Percentiles rank a stretch among this genome's conserved stretches.
Evolutionary conservation across 306 rosid genomes (phyloP).

Genomic region (Hippophae rhamnoides): DNA sequence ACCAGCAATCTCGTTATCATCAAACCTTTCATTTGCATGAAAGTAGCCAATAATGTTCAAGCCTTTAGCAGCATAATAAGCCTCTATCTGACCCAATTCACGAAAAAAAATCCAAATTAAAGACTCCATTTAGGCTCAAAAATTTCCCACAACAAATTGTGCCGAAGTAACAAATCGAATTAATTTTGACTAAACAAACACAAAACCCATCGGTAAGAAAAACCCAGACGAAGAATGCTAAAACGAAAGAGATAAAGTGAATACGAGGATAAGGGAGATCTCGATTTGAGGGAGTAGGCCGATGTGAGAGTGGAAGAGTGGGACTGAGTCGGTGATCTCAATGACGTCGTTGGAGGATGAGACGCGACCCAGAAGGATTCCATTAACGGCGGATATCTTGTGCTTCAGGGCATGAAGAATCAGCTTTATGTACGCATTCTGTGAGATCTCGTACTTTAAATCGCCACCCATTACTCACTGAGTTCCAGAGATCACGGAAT

Average conservation of each 20-base stretch:
- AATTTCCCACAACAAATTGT: neutral
- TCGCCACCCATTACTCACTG: slow-evolving; percentile 9
- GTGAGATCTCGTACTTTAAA: slow-evolving; percentile 41
- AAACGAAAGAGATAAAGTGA: neutral
- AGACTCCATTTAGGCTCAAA: neutral
- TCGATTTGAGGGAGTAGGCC: slow-evolving; percentile 93
- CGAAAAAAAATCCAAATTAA: neutral
- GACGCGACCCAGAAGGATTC: slow-evolving; percentile 70
- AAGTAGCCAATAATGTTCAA: slow-evolving; percentile 72
- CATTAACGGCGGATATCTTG: slow-evolving; percentile 82
- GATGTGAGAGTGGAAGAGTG: slow-evolving; percentile 88
- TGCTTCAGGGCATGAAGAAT: slow-evolving; percentile 77
- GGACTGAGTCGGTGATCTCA: slow-evolving; percentile 76
- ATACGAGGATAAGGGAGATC: slow-evolving; percentile 82
- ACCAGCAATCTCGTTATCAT: slow-evolving; percentile 64
- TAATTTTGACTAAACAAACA: neutral
- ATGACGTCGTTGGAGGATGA: slow-evolving; percentile 51
- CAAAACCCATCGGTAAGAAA: neutral
- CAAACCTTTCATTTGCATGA: slow-evolving; percentile 94
- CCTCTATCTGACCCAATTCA: slow-evolving; percentile 56
- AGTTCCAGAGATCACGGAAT: neutral
- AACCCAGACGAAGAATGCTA: neutral
- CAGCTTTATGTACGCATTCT: slow-evolving; percentile 76
- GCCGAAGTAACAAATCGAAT: neutral
- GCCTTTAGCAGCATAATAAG: slow-evolving; percentile 59